phyloP scores from a whole-genome alignment of 108 stramenopile species.

The Cyclotella kingstonii region DNA sequence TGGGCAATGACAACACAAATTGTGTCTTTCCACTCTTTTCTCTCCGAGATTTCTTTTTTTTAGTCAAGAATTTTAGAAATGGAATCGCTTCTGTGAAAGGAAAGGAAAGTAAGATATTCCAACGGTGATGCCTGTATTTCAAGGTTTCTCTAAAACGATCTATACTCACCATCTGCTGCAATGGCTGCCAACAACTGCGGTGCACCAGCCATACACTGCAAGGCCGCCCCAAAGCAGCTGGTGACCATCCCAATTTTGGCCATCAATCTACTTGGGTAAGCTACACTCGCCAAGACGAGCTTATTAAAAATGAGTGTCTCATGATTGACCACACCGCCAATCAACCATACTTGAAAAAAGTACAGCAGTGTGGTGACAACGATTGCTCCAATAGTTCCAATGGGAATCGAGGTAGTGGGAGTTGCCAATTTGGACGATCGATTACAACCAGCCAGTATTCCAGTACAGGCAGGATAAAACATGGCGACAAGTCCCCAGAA shows the following conservation, averaged over 20 bases:
- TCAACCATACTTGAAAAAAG: slow-evolving; percentile 51
- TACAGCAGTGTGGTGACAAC: slow-evolving; percentile 47
- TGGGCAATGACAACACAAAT: not conserved
- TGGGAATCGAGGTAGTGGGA: slow-evolving; percentile 63
- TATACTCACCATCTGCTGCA: slow-evolving; percentile 57
- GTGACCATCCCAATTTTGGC: slow-evolving; percentile 70
- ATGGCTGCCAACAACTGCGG: slow-evolving; percentile 68
- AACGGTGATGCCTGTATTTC: too few relatives aligned
- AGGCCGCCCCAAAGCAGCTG: slow-evolving; percentile 64
- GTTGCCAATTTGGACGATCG: slow-evolving; percentile 58
- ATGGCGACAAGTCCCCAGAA: slow-evolving; percentile 64
- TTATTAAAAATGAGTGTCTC: slow-evolving; percentile 62
- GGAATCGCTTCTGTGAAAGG: too few relatives aligned
- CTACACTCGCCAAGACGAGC: slow-evolving; percentile 51
- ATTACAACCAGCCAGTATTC: slow-evolving; percentile 80
- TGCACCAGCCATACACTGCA: slow-evolving; percentile 71
- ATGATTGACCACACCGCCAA: slow-evolving; percentile 47
- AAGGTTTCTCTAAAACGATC: too few relatives aligned
- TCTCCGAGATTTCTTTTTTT: slow-evolving; percentile 3
- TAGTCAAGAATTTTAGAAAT: slow-evolving; percentile 44
- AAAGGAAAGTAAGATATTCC: too few relatives aligned
- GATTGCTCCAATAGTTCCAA: slow-evolving; percentile 71
- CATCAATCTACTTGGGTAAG: slow-evolving; percentile 55
- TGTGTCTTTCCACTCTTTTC: not conserved
- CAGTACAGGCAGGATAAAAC: slow-evolving; percentile 79